Evolutionary conservation across 2,329 filamentous ascomycete species (phyloP).

Genomic region (Sclerotinia subarctica): DNA sequence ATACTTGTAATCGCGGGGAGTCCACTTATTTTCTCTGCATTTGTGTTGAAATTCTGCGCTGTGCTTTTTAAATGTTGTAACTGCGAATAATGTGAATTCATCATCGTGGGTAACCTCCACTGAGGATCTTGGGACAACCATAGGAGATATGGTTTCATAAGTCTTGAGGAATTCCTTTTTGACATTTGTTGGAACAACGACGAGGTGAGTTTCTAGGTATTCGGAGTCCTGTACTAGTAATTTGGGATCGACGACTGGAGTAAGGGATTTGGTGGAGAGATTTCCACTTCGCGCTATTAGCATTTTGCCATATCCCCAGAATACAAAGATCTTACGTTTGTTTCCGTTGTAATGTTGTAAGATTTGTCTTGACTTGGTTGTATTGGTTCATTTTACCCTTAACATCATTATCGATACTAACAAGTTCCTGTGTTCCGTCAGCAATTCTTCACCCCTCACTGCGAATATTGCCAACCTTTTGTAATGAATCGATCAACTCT

Average conservation of each 20-base stretch:
- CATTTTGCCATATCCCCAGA: background rate
- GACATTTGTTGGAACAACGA: conserved; percentile 76
- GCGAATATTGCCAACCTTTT: conserved; percentile 60
- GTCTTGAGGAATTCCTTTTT: conserved; percentile 85
- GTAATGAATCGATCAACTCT: conserved; percentile 81
- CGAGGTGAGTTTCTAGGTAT: conserved; percentile 92
- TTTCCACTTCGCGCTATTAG: conserved; percentile 63
- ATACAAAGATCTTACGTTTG: conserved; percentile 63
- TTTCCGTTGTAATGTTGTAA: conserved; percentile 77
- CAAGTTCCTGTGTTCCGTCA: conserved; percentile 62
- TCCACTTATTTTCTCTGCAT: conserved; percentile 90
- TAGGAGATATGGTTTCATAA: conserved; percentile 84
- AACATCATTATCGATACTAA: conserved; percentile 92
- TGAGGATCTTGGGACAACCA: conserved; percentile 91
- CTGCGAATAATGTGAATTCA: conserved; percentile 84
- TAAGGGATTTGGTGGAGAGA: conserved; percentile 87
- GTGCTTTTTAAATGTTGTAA: conserved; percentile 92
- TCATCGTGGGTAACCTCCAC: conserved; percentile 77
- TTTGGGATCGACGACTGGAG: conserved; percentile 79
- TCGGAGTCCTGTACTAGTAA: conserved; percentile 86
- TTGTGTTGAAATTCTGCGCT: conserved; percentile 85
- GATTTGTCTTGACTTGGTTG: conserved; percentile 82
- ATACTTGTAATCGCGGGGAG: conserved; percentile 90
- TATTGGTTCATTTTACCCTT: conserved; percentile 94
- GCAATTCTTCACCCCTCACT: background rate